Percentiles rank a stretch among this genome's conserved stretches.
These are phyloP conservation scores for Pichia phayaonensis DNA, from an alignment of 805 yeast species.

Conservation along the genomic window DNA sequence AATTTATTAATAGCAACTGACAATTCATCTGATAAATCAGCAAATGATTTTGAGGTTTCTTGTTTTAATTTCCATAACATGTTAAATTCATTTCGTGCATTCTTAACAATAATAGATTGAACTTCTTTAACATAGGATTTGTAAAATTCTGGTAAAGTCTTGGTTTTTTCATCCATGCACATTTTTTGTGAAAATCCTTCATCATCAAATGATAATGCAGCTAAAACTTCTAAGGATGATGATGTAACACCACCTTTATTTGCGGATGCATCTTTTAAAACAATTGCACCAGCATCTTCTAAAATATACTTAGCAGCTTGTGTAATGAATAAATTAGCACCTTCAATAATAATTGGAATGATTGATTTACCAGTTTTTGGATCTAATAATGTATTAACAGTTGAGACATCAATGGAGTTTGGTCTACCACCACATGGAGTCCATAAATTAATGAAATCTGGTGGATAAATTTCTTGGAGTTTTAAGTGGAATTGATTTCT, in stretches of 20 bases:
- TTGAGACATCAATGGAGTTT: conserved; percentile 84
- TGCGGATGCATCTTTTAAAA: conserved; percentile 94
- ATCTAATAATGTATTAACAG: conserved; percentile 65
- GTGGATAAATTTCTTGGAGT: conserved; percentile 51
- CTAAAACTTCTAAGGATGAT: conserved; percentile 89
- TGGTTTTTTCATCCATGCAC: conserved; percentile 56
- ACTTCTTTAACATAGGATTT: conserved; percentile 77
- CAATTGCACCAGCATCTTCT: conserved; percentile 78
- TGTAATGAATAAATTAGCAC: conserved; percentile 92
- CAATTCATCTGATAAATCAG: conserved; percentile 64
- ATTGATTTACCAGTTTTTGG: conserved; percentile 65
- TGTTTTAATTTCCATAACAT: conserved; percentile 75
- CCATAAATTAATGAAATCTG: conserved; percentile 64
- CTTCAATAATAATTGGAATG: conserved; percentile 90
- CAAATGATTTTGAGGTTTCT: conserved; percentile 53
- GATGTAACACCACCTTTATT: conserved; percentile 99
- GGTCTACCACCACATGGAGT: conserved; percentile 99
- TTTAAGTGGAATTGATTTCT: conserved; percentile 86
- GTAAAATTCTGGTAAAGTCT: conserved; percentile 64
- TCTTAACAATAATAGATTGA: conserved; percentile 63
- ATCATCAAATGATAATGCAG: conserved; percentile 88
- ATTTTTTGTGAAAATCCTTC: conserved; percentile 69
- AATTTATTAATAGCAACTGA: conserved; percentile 63
- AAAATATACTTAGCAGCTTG: conserved; percentile 85
- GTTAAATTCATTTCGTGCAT: conserved; percentile 81